Conservation (phyloP, 2,329 filamentous ascomycete genomes). For the Trichoderma sp. region DNA sequence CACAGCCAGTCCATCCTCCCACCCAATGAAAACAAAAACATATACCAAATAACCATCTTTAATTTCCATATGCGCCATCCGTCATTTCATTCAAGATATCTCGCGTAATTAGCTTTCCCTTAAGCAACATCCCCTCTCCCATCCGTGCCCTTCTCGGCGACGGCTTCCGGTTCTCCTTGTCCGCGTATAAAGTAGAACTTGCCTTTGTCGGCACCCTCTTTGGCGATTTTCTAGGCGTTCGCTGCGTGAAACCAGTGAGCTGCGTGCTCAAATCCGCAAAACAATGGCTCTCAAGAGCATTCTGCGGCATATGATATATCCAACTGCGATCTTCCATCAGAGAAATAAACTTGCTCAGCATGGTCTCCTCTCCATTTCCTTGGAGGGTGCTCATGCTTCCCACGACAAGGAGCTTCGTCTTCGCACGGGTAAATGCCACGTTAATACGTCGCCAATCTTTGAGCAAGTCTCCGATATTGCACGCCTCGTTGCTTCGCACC, state of each 20-base stretch:
- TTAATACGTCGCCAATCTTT: slow-evolving; percentile 94
- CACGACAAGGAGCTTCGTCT: slow-evolving; percentile 86
- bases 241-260: slow-evolving; percentile 37
- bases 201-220: slow-evolving; percentile 21
- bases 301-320: slow-evolving; percentile 70
- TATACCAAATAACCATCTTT: background rate
- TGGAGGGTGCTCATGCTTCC: slow-evolving; percentile 81
- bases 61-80: slow-evolving; percentile 43
- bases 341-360: slow-evolving; percentile 73
- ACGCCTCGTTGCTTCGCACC: slow-evolving; percentile 81
- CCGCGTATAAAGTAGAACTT: slow-evolving; percentile 37
- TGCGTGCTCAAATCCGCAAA: slow-evolving; percentile 63
- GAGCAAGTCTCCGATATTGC: slow-evolving; percentile 84
- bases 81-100: slow-evolving; percentile 77
- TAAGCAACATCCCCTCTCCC: slow-evolving; percentile 63
- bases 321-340: slow-evolving; percentile 79
- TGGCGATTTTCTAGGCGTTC: slow-evolving; percentile 36
- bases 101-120: slow-evolving; percentile 67
- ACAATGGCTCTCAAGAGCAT: slow-evolving; percentile 66
- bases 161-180: slow-evolving; percentile 50
- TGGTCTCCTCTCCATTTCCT: slow-evolving; percentile 68
- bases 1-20: background rate
- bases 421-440: slow-evolving; percentile 90
- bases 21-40: background rate
- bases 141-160: slow-evolving; percentile 59